phyloP scores from a whole-genome alignment of 2,329 filamentous ascomycete genomes.

The Magnaporthales sp. region DNA sequence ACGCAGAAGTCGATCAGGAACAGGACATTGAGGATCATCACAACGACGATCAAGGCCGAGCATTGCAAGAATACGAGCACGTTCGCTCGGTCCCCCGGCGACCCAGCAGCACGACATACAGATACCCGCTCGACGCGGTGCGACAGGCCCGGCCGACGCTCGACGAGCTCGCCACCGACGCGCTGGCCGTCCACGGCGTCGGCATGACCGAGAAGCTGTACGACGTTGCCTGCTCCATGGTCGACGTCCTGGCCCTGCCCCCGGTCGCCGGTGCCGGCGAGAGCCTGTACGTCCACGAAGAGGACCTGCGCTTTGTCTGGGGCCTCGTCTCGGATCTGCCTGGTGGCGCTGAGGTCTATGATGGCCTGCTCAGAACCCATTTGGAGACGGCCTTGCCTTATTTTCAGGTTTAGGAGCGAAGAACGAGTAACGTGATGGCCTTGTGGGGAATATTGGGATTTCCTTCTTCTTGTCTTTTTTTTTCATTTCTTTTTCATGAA shows the following conservation, averaged over 20 bases:
- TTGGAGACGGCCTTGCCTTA: constrained; percentile 24
- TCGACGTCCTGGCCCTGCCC: constrained; percentile 30
- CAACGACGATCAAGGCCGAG: background rate
- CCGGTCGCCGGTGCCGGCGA: constrained; percentile 16
- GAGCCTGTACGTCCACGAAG: constrained; percentile 20
- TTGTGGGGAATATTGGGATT: no score
- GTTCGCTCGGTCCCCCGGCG: no score
- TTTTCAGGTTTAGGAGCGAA: background rate
- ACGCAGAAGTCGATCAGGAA: constrained; percentile 2
- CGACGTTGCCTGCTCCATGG: constrained; percentile 33
- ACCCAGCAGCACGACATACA: constrained; percentile 27
- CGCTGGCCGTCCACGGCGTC: constrained; percentile 32
- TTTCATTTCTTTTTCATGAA: background rate
- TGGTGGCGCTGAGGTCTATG: constrained; percentile 27
- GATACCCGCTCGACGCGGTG: constrained; percentile 32
- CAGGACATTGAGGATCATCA: background rate
- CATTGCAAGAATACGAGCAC: background rate
- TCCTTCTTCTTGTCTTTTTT: no score
- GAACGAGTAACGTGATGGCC: background rate
- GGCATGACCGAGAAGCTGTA: constrained; percentile 38
- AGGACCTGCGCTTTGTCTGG: constrained; percentile 28
- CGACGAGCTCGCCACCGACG: constrained; percentile 25
- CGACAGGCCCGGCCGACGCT: constrained; percentile 30
- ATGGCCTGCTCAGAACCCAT: constrained; percentile 29
- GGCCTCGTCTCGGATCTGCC: constrained; percentile 28